Percentiles rank a stretch among this genome's conserved stretches.
These are phyloP conservation scores for Escallonia rubra DNA, from an alignment of 129 eudicot genomes.

Conservation along the genomic window DNA sequence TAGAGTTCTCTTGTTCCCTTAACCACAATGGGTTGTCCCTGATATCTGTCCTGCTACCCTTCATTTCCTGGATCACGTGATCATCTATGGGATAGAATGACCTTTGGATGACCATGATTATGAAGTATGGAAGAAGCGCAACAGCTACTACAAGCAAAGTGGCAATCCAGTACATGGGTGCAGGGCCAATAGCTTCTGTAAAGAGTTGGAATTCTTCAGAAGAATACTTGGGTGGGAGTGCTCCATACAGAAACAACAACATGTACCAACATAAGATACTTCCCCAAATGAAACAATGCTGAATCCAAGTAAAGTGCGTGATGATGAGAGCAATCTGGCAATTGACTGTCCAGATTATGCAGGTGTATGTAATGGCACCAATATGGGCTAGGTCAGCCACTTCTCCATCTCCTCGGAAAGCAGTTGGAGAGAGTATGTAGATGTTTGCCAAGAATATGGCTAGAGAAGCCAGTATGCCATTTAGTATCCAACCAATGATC, in stretches of 20 bases:
- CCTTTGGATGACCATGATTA: conserved; percentile 35
- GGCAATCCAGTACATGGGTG: conserved; percentile 40
- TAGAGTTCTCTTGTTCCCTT: conserved; percentile 45
- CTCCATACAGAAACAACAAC: conserved; percentile 34
- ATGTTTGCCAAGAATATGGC: conserved; percentile 36
- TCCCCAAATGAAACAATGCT: conserved; percentile 56
- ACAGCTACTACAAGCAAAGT: conserved; percentile 35
- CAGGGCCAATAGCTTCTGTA: conserved; percentile 40
- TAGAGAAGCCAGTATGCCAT: conserved; percentile 37
- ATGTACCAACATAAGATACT: conserved; percentile 47
- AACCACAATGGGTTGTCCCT: conserved; percentile 40
- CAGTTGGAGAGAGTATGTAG: conserved; percentile 32
- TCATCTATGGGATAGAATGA: conserved; percentile 48
- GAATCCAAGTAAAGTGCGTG: conserved; percentile 59
- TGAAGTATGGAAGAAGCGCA: conserved; percentile 47
- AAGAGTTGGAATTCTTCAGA: conserved; percentile 27
- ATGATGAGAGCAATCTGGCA: conserved; percentile 47
- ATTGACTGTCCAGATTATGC: conserved; percentile 45
- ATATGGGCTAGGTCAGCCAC: conserved; percentile 39
- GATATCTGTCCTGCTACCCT: conserved; percentile 24
- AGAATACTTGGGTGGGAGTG: conserved; percentile 38
- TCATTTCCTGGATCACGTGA: conserved; percentile 53
- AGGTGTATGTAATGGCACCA: conserved; percentile 43
- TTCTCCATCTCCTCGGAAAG: conserved; percentile 39
- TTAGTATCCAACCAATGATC: conserved; percentile 49